Conservation (phyloP, 1,284 basidiomycete genomes). For the Boletus semigastroideus region DNA sequence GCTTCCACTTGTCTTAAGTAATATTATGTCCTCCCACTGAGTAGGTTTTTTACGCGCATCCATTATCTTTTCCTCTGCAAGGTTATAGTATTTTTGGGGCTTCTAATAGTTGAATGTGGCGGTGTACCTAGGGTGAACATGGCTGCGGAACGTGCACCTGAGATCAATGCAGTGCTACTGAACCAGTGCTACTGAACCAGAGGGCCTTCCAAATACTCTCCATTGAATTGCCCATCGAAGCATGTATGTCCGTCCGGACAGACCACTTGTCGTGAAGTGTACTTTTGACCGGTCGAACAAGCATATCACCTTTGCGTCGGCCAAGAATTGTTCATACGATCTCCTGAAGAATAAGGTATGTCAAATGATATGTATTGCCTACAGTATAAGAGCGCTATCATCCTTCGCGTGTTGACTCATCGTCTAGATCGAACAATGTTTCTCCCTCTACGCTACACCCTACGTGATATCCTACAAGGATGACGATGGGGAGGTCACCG, state of each 20-base stretch:
- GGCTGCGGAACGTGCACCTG: constrained; percentile 27
- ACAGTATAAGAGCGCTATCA: background rate
- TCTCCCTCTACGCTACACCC: constrained; percentile 66
- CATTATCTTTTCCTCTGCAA: constrained; percentile 12
- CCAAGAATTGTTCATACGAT: constrained; percentile 73
- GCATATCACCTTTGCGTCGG: constrained; percentile 74
- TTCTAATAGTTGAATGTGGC: too few relatives aligned
- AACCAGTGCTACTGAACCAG: background rate
- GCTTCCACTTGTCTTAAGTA: constrained; percentile 87
- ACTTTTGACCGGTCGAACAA: constrained; percentile 73
- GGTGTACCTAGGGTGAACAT: background rate
- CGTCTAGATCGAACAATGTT: constrained; percentile 76
- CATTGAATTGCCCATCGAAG: constrained; percentile 8
- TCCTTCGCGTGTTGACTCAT: background rate
- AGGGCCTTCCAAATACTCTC: constrained; percentile 1
- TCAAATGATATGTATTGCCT: background rate
- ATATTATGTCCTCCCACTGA: constrained; percentile 17
- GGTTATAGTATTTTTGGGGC: too few relatives aligned
- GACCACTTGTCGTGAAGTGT: constrained; percentile 75
- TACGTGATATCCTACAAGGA: constrained; percentile 83
- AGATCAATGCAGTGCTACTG: constrained; percentile 2
- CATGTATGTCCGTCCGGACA: constrained; percentile 52
- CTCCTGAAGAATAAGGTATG: constrained; percentile 67
- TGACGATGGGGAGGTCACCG: constrained; percentile 77
- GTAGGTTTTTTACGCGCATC: constrained; percentile 26